Conservation (phyloP, 176 grass and related monocot genomes). For the Bolboschoenus planiculmis region DNA sequence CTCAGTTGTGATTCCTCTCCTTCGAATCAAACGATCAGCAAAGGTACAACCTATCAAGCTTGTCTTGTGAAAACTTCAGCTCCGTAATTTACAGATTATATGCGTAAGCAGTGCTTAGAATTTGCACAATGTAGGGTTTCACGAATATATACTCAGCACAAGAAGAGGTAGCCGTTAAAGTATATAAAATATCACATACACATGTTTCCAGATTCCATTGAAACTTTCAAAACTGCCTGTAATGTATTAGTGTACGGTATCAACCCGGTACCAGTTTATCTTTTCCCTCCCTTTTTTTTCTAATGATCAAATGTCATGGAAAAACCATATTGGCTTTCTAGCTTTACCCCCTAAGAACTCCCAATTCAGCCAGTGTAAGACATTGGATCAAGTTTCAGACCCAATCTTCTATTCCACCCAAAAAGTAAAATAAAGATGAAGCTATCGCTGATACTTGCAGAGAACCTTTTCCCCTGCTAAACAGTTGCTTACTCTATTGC, state of each 20-base stretch:
- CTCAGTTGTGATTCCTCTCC: conserved; percentile 83
- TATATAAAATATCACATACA: not conserved
- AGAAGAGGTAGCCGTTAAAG: not conserved
- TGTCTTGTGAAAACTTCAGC: not conserved
- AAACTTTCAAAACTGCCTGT: not conserved
- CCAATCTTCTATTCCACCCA: not conserved
- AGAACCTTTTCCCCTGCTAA: not conserved
- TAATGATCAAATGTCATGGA: not conserved
- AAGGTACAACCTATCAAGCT: conserved; percentile 43
- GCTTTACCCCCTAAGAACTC: not conserved
- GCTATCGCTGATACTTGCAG: not conserved
- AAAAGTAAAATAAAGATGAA: not conserved
- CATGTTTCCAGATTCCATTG: not conserved
- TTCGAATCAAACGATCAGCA: conserved; percentile 48
- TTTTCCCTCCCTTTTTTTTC: not conserved
- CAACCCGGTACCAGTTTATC: not conserved
- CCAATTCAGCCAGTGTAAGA: not conserved
- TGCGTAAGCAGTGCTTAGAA: not conserved
- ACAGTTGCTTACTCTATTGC: not conserved
- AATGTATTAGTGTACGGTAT: not conserved
- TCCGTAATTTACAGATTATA: not conserved
- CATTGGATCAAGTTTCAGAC: not conserved
- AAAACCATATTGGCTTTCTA: not conserved
- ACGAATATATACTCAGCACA: not conserved
- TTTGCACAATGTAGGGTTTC: not conserved